phyloP scores from a whole-genome alignment of 352 stramenopile genomes.

The Stephanocyclus meneghinianus region DNA sequence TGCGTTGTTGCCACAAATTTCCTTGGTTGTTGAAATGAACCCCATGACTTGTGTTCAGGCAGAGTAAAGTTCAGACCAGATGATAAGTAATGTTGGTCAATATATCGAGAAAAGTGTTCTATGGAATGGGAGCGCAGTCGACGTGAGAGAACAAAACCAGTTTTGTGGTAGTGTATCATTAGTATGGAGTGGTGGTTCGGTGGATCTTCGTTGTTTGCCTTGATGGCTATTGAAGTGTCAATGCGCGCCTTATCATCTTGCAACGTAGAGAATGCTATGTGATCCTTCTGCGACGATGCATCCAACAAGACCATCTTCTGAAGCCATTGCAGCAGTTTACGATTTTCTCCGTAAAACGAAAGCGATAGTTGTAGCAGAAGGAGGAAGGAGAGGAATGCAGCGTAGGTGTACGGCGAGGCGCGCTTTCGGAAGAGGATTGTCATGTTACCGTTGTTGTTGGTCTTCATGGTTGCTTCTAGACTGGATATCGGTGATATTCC shows the following conservation, averaged over 20 bases:
- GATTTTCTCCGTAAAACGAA: conserved; percentile 3
- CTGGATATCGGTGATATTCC: background rate
- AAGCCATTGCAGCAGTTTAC: background rate
- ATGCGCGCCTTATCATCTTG: too few relatives aligned
- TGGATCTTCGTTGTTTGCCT: background rate
- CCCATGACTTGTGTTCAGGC: conserved; percentile 3
- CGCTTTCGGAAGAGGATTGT: conserved; percentile 6
- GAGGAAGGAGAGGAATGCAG: background rate
- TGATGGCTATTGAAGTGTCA: too few relatives aligned
- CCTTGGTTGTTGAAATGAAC: background rate
- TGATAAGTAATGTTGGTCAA: background rate
- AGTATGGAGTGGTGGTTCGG: conserved; percentile 10
- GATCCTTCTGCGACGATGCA: too few relatives aligned
- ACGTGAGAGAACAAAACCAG: conserved; percentile 12
- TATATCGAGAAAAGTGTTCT: conserved; percentile 8
- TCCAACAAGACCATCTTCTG: background rate
- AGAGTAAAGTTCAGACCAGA: conserved; percentile 1
- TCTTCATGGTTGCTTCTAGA: background rate
- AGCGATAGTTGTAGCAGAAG: background rate
- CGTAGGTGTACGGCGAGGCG: background rate
- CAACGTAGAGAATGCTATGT: too few relatives aligned
- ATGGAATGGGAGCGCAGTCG: conserved; percentile 12
- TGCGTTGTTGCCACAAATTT: background rate
- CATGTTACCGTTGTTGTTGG: background rate
- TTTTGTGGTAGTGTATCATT: conserved; percentile 32